Evolutionary conservation across 352 stramenopile genomes (phyloP).

Genomic region (Sclerospora graminicola): DNA sequence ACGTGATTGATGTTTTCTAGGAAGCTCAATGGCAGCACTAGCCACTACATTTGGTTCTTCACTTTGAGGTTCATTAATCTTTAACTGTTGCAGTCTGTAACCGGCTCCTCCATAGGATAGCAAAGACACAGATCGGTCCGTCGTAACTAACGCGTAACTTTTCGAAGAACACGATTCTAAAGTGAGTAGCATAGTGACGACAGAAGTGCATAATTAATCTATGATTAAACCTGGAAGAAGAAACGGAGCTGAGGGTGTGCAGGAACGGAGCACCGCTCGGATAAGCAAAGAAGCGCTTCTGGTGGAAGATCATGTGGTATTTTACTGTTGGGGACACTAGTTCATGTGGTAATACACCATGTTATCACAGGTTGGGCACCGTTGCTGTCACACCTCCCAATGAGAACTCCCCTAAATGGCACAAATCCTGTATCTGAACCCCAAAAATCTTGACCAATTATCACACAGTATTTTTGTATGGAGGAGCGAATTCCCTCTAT

Average conservation of each 20-base stretch:
- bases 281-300: constrained; percentile 65
- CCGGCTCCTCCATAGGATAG: constrained; percentile 24
- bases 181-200: neutral
- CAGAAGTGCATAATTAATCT: neutral
- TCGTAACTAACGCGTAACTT: constrained; percentile 60
- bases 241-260: constrained; percentile 32
- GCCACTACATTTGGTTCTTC: constrained; percentile 31
- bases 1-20: constrained; percentile 12
- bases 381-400: too few species aligned
- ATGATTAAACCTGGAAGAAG: constrained; percentile 22
- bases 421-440: too few species aligned
- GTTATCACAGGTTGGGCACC: too few species aligned
- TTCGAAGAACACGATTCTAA: neutral
- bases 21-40: constrained; percentile 33
- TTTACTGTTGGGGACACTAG: too few species aligned
- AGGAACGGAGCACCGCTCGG: constrained; percentile 39
- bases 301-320: constrained; percentile 32
- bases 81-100: constrained; percentile 32
- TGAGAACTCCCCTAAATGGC: too few species aligned
- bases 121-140: constrained; percentile 43
- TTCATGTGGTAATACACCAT: too few species aligned
- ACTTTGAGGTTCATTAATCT: constrained; percentile 16
- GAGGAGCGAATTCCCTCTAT: too few species aligned
- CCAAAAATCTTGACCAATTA: too few species aligned
- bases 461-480: too few species aligned